Base-by-base conservation (phyloP, 371 early-diverging fungal species). In the Circinella umbellata region DNA sequence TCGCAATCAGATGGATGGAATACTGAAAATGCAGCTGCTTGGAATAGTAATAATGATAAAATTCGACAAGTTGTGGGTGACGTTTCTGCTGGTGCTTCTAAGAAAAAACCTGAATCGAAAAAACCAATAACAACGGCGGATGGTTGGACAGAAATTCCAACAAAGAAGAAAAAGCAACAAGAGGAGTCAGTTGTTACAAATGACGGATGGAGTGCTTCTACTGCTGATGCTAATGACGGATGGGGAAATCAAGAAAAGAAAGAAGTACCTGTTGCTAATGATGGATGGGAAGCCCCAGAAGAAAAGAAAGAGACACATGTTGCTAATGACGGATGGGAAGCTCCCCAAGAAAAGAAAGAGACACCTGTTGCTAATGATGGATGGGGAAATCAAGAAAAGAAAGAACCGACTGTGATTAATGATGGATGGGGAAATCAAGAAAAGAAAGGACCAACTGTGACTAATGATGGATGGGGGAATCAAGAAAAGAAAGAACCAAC, bases 141-240 rank as follows among this genome's bases (percentile, higher is more conserved):
- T 42, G 42, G 42, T 42, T 42, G 42, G 42, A 42, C 42, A 42
- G 42, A 42, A 42, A 42, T 42, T 42, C 42, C 42, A 42, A 42
- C 42, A 9, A 42, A 42, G 42, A 42, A 42, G 11, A 42, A 42
- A 27, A 27, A 27, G 27, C 27, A 27, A 15, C 62, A 42, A 39
- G 9, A 9, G 3, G 6, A 8, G 15, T 15, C 27, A 7, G 18
- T 54, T 15, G 13, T 20, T 57, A 17, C 15, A 20, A 27, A 20
- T 18, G 59, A 36, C 13, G 42, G 42, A 42, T 42, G 42, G 42
- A 3, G 27, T 27, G 27, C 27, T 27, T 27, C 27, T 27, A 0
- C 61, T 10, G 11, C 63, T 54, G 27, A 27, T 27, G n/a, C 53
- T 36, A 36, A 15, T 38, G 66, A 65, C n/a, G n/a, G 66, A 36